Evolutionary conservation across 495 filamentous ascomycete species (phyloP).

Genomic region (Aspergillus affinis): DNA sequence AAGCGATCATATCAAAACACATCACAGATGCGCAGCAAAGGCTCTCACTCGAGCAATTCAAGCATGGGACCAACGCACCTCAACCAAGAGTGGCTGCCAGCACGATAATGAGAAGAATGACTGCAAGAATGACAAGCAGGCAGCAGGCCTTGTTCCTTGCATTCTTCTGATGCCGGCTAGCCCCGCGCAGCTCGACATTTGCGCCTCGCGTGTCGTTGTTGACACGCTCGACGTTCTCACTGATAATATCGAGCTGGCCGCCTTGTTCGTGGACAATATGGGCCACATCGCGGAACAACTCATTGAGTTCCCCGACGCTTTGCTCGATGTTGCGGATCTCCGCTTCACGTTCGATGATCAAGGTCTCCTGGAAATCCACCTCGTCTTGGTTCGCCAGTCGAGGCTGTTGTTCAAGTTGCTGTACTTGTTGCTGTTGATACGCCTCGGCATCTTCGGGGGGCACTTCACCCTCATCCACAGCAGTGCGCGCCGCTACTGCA

Average conservation of each 20-base stretch:
- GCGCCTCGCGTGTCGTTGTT: slow-evolving; percentile 78
- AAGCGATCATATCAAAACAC: slow-evolving; percentile 14
- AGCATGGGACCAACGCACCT: slow-evolving; percentile 13
- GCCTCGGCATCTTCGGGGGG: slow-evolving; percentile 30
- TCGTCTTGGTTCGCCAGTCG: slow-evolving; percentile 89
- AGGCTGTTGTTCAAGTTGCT: slow-evolving; percentile 74
- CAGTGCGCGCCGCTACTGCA: slow-evolving; percentile 73
- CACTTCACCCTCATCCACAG: slow-evolving; percentile 57
- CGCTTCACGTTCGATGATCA: slow-evolving; percentile 92
- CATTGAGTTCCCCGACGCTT: slow-evolving; percentile 90
- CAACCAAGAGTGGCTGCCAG: slow-evolving; percentile 74
- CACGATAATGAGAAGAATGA: slow-evolving; percentile 85
- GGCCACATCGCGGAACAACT: slow-evolving; percentile 94
- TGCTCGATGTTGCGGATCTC: slow-evolving; percentile 98
- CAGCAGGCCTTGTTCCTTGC: slow-evolving; percentile 91
- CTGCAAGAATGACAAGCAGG: slow-evolving; percentile 82
- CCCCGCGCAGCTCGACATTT: slow-evolving; percentile 77
- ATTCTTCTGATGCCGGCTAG: slow-evolving; percentile 87
- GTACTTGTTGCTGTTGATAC: slow-evolving; percentile 52
- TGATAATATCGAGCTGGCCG: slow-evolving; percentile 83
- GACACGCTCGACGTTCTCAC: slow-evolving; percentile 79
- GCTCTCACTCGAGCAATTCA: slow-evolving; percentile 6
- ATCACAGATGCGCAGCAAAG: slow-evolving; percentile 10
- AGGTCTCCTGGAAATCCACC: slow-evolving; percentile 93
- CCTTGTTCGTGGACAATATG: slow-evolving; percentile 96